Base-by-base conservation (phyloP, 2,329 filamentous ascomycete species). In the Juglanconis juglandina region DNA sequence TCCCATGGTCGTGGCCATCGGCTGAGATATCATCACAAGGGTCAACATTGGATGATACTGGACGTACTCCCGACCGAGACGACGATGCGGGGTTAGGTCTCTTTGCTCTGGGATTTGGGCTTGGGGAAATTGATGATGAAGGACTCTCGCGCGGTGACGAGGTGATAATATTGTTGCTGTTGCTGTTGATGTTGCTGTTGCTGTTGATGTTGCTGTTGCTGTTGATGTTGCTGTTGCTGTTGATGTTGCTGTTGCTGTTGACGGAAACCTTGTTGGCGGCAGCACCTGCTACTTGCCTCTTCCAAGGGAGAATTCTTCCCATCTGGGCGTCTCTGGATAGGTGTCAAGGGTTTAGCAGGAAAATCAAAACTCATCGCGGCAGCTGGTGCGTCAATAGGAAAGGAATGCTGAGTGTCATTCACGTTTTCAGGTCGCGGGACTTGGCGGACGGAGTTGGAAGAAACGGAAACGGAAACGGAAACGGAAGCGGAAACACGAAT, bases 301-400 rank as follows among this genome's bases (percentile, higher is more conserved):
- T 60, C 61, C 61, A 63, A 6, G 61, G 61, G 33, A 63, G 58
- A 5, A 50, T 63, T 39, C 61, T 63, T 32, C 44, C 58, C 61
- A 63, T 63, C 24, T 24, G 2, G 5, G 41, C 3, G 7, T 13
- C 41, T 42, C 10, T 13, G 11, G 34, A 10, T 54, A 24, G 24
- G 24, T 24, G 24, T 24, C 24, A 24, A 24, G 24, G 24, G 24
- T 24, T 24, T 24, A 24, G 24, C 24, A 24, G 24, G 24, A 24
- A 24, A 24, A 24, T 24, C 24, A 24, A 24, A 24, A 24, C 24
- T 24, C 24, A 24, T 24, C 24, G 24, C 24, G 24, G 24, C 24
- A 24, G 24, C 24, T 24, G 24, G 24, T 24, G 24, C 24, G 24
- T 24, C 24, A 2, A 24, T 24, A 24, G 24, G 24, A 24, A 24